A percentile compares a stretch with the other conserved stretches of the same genome.
Evolutionary conservation across 768 basidiomycete genomes (phyloP).

Genomic region (Boletus edulis): DNA sequence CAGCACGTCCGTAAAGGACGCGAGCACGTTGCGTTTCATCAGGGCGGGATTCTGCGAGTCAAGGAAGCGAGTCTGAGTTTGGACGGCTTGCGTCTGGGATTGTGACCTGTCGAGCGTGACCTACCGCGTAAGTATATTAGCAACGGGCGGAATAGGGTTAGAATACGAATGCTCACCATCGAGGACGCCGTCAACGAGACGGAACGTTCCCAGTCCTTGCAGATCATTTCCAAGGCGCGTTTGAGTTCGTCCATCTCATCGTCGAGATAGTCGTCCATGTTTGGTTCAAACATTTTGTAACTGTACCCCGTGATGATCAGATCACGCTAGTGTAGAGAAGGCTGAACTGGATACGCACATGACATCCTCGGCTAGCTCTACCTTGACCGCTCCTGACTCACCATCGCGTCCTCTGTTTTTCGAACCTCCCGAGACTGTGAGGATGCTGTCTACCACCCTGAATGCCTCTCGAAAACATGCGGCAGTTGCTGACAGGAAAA

Average conservation of each 20-base stretch:
- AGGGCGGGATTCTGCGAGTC: conserved; percentile 84
- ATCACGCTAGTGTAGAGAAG: neutral
- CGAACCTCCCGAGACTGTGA: conserved; percentile 45
- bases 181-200: conserved; percentile 7
- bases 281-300: conserved; percentile 91
- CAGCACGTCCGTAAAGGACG: conserved; percentile 87
- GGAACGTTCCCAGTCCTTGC: conserved; percentile 76
- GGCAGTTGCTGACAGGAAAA: conserved; percentile 81
- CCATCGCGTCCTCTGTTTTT: conserved; percentile 1
- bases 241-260: conserved; percentile 89
- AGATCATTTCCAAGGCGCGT: conserved; percentile 67
- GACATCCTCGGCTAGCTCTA: conserved; percentile 72
- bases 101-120: conserved; percentile 10
- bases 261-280: conserved; percentile 97
- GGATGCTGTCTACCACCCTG: conserved; percentile 76
- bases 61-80: conserved; percentile 59
- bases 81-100: neutral
- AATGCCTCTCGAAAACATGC: conserved; percentile 89
- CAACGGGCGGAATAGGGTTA: neutral
- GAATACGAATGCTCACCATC: conserved; percentile 34
- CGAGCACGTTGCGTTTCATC: conserved; percentile 89
- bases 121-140: neutral
- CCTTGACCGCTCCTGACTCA: conserved; percentile 34
- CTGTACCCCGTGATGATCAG: conserved; percentile 38
- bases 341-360: conserved; percentile 50